These are phyloP conservation scores for Aspergillus baeticus DNA, from an alignment of 495 filamentous ascomycete species.

Conservation along the genomic window DNA sequence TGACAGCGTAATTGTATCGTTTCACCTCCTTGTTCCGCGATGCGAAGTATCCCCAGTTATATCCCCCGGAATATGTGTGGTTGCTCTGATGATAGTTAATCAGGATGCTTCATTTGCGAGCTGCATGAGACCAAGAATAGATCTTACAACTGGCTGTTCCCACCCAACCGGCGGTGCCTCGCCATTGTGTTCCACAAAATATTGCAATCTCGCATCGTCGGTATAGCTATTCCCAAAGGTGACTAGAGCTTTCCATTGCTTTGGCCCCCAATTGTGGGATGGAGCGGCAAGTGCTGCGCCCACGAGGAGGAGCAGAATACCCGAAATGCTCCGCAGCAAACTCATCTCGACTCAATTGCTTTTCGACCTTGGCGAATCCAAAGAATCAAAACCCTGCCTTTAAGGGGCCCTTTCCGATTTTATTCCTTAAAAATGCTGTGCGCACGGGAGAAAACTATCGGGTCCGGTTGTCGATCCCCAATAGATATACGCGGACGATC, in stretches of 20 bases:
- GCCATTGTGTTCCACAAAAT: conserved; percentile 58
- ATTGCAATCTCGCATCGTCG: conserved; percentile 63
- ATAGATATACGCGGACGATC: no score
- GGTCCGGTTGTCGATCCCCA: no score
- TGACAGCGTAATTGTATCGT: conserved; percentile 73
- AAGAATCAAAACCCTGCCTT: no score
- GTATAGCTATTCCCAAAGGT: conserved; percentile 76
- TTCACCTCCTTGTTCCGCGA: conserved; percentile 51
- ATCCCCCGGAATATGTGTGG: conserved; percentile 59
- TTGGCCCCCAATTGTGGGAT: conserved; percentile 26
- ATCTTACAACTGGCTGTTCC: conserved; percentile 39
- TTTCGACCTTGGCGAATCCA: no score
- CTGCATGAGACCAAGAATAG: not conserved
- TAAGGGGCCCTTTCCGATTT: no score
- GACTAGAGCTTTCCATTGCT: conserved; percentile 50
- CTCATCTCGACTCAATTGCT: not conserved
- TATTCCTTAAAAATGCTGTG: no score
- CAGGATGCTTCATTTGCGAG: not conserved
- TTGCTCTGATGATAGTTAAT: conserved; percentile 26
- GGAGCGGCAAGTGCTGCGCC: not conserved
- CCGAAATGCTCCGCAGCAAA: not conserved
- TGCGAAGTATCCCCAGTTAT: conserved; percentile 65
- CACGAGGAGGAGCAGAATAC: not conserved
- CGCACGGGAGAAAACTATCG: no score
- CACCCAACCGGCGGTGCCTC: conserved; percentile 60